Evolutionary conservation across 225 moss, liverwort and hornwort species (phyloP).

Genomic region (Neckera pumila): DNA sequence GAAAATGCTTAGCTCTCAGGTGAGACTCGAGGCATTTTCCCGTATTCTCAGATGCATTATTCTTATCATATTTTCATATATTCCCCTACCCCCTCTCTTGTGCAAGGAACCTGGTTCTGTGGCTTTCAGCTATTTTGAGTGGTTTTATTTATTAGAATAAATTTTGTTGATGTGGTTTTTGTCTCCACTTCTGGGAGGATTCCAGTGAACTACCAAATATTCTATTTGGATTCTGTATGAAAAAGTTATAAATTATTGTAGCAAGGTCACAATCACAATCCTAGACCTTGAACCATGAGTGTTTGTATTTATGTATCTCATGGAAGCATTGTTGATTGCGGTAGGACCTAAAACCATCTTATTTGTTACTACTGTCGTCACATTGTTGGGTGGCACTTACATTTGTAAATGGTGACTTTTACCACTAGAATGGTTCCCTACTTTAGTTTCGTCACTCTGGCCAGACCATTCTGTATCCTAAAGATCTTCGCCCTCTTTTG

Average conservation of each 20-base stretch:
- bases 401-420: not conserved
- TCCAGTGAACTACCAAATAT: not conserved
- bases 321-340: not conserved
- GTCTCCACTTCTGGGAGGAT: not conserved
- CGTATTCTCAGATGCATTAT: not conserved
- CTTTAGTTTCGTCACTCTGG: not conserved
- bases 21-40: not conserved
- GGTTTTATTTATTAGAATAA: not conserved
- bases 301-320: not conserved
- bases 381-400: not conserved
- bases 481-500: not conserved
- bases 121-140: not conserved
- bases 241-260: not conserved
- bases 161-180: not conserved
- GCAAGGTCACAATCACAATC: not conserved
- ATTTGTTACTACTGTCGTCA: not conserved
- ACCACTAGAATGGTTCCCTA: not conserved
- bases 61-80: not conserved
- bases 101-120: not conserved
- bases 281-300: not conserved
- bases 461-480: not conserved
- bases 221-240: not conserved
- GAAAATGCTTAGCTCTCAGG: constrained; percentile 89
- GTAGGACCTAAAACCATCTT: not conserved
- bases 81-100: not conserved